Evolutionary conservation across 106 monocot species (phyloP), one percentile per base, ranked within the genome.

Genomic region (Iris macrosiphon): DNA sequence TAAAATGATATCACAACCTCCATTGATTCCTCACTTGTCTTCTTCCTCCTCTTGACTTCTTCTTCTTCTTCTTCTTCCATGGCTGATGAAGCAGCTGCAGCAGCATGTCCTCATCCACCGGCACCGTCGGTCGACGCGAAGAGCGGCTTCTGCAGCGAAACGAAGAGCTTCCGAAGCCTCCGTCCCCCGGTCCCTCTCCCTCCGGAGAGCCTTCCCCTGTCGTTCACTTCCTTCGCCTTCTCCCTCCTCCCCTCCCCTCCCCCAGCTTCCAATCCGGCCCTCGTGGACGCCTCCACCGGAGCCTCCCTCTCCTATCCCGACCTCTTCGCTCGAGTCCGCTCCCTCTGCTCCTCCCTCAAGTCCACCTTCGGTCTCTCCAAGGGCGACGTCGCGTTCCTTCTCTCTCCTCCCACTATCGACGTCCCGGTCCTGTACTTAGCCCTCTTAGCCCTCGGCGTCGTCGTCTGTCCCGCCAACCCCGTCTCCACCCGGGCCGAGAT

Each of bases 391-490:
- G 66, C 66, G 32, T 77, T 83, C 70, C 15, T 83, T 18, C 70
- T 83, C 60, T 57, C 47, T 23, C 83, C 78, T 0, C 3, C 74
- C 15, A 14, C 40, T 54, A 51, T 71, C 29, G 78, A 83, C 17
- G n/a, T 84, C 19, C 83, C 79, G 9, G 31, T 66, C 25, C 78
- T 85, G 39, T 92, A 76, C 73, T 49, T 79, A 63, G 48, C 87
- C 23, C 79, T 87, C 15, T 77, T 87, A 44, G 74, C 82, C 54
- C 10, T 87, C 41, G 92, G 87, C 45, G 75, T 51, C 42, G 57
- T 67, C 44, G 31, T 77, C 49, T 58, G 71, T 41, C 74, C 87
- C 2, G 76, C 86, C 44, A 93, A 87, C 70, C 83, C 83, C 16
- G 54, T 59, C 47, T 65, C 67, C 65, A 72, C 80, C 4, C 58